A percentile compares a stretch with the other conserved stretches of the same genome.
These are phyloP conservation scores for Candida gorgasii DNA, from an alignment of 805 yeast genomes.

Conservation along the genomic window DNA sequence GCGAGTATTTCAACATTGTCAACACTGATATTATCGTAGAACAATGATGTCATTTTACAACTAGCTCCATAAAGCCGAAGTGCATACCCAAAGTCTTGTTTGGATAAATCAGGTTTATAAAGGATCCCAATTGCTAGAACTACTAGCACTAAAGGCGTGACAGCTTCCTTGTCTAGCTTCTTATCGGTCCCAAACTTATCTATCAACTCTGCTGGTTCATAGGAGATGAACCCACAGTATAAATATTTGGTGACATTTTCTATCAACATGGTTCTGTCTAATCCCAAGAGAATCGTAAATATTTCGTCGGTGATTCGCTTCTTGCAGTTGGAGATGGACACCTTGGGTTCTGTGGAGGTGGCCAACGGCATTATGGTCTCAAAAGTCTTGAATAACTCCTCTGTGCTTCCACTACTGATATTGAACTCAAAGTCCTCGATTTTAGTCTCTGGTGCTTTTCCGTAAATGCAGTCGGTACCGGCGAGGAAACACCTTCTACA, in stretches of 20 bases:
- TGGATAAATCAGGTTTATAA: slow-evolving; percentile 5
- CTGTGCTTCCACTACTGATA: slow-evolving; percentile 5
- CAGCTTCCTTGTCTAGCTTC: background rate
- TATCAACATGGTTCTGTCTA: slow-evolving; percentile 7
- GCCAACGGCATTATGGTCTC: slow-evolving; percentile 5
- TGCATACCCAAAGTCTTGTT: slow-evolving; percentile 1
- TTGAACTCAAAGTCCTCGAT: slow-evolving; percentile 7
- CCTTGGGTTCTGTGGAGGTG: background rate
- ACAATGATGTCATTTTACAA: slow-evolving; percentile 1
- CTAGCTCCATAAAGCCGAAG: slow-evolving; percentile 3
- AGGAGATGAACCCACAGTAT: slow-evolving; percentile 9
- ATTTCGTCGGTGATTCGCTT: slow-evolving; percentile 1
- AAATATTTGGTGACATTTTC: slow-evolving; percentile 7
- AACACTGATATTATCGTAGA: slow-evolving; percentile 2
- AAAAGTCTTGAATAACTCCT: slow-evolving; percentile 3
- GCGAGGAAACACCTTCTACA: slow-evolving; percentile 10
- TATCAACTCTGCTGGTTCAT: background rate
- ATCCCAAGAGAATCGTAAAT: background rate
- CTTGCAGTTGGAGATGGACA: background rate
- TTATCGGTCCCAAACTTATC: slow-evolving; percentile 2
- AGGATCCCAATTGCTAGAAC: slow-evolving; percentile 6
- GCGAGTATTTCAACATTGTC: slow-evolving; percentile 7
- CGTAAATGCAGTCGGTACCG: slow-evolving; percentile 5
- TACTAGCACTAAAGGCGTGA: slow-evolving; percentile 4
- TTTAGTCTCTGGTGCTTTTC: background rate